A percentile compares a stretch with the other conserved stretches of the same genome.
These are phyloP conservation scores for Coprinopsis cinerea DNA, from an alignment of 768 basidiomycete genomes.

Conservation along the genomic window DNA sequence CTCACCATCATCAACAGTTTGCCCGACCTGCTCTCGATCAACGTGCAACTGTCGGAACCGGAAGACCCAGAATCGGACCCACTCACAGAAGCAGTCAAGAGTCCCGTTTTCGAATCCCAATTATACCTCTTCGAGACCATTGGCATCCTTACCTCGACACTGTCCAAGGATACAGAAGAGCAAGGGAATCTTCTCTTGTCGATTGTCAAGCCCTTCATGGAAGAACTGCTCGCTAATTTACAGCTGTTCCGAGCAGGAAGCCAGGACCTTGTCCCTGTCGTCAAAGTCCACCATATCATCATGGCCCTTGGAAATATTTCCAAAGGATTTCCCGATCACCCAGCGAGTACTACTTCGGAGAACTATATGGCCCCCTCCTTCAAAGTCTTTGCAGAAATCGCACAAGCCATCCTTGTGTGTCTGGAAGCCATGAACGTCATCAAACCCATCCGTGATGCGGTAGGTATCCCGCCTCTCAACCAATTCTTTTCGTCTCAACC, in stretches of 20 bases:
- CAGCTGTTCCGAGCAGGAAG: constrained; percentile 47
- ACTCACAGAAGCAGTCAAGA: constrained; percentile 74
- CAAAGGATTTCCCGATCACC: constrained; percentile 94
- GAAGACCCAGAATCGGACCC: constrained; percentile 70
- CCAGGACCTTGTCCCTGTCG: constrained; percentile 69
- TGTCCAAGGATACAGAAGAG: constrained; percentile 59
- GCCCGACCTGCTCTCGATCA: constrained; percentile 72
- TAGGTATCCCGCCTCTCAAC: no score
- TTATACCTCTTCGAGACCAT: constrained; percentile 92
- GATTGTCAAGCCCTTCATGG: constrained; percentile 76
- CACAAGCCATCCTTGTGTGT: constrained; percentile 81
- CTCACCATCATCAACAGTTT: constrained; percentile 65
- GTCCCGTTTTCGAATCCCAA: constrained; percentile 80
- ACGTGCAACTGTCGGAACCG: constrained; percentile 68
- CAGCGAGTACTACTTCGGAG: constrained; percentile 57
- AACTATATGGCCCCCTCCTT: constrained; percentile 67
- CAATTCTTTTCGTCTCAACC: background rate
- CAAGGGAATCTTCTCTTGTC: constrained; percentile 68
- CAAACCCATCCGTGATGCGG: constrained; percentile 88
- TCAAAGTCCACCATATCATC: constrained; percentile 87
- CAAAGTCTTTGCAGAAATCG: constrained; percentile 77
- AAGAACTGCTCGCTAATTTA: constrained; percentile 56
- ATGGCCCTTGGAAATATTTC: constrained; percentile 93
- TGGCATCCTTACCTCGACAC: constrained; percentile 77
- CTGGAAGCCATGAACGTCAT: constrained; percentile 84